These are phyloP conservation scores for Cordyceps cateniannulata DNA, from an alignment of 2,329 filamentous ascomycete genomes.

Conservation along the genomic window DNA sequence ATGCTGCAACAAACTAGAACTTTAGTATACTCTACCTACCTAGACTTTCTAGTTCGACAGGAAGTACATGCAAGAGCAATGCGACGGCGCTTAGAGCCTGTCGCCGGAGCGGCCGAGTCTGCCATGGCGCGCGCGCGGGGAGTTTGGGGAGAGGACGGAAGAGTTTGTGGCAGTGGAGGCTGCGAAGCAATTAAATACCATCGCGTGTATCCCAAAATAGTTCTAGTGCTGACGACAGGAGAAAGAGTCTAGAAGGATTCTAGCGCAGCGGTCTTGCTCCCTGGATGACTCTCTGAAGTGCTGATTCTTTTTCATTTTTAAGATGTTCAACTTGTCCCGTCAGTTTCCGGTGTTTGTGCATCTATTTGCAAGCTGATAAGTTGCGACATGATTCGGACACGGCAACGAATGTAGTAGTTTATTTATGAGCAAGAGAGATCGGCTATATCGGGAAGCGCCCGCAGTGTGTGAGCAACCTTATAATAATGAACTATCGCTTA, in stretches of 20 bases:
- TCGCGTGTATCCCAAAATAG: not conserved
- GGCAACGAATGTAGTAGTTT: too few species aligned
- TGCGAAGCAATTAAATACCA: not conserved
- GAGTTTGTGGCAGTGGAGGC: not conserved
- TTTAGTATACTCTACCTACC: conserved; percentile 14
- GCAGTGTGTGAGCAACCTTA: too few species aligned
- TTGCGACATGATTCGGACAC: too few species aligned
- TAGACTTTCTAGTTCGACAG: conserved; percentile 20
- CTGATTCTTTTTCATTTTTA: too few species aligned
- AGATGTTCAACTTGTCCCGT: too few species aligned
- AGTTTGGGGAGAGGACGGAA: conserved; percentile 7
- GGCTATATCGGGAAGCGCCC: too few species aligned
- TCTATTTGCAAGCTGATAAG: too few species aligned
- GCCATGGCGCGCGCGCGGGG: conserved; percentile 2
- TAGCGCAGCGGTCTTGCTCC: not conserved
- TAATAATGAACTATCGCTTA: too few species aligned
- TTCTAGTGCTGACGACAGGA: conserved; percentile 3
- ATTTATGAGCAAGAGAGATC: too few species aligned
- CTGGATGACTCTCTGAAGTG: too few species aligned
- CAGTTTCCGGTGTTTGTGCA: too few species aligned
- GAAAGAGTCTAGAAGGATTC: not conserved
- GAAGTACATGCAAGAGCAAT: conserved; percentile 19
- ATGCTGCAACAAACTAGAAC: too few species aligned
- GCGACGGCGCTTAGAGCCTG: conserved; percentile 12
- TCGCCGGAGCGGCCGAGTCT: not conserved